phyloP scores from a whole-genome alignment of 129 eudicot species.

The Sambucus nigra region DNA sequence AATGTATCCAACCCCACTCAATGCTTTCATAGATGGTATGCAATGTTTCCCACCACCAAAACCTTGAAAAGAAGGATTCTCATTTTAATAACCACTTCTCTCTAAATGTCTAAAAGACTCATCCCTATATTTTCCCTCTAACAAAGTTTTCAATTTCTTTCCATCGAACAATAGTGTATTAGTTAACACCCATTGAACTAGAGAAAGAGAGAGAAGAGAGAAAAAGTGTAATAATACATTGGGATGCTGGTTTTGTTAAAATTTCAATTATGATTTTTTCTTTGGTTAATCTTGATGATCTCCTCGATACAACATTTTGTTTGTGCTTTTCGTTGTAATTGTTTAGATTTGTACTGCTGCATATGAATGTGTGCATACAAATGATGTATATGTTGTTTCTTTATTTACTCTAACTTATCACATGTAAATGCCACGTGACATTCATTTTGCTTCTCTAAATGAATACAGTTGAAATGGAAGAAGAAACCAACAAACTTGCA shows the following conservation, averaged over 20 bases:
- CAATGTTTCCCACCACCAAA: conserved; percentile 81
- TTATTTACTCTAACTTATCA: too few species aligned
- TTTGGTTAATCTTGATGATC: neutral
- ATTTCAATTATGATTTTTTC: conserved; percentile 10
- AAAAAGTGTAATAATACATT: conserved; percentile 6
- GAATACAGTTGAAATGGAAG: too few species aligned
- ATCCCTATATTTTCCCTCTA: conserved; percentile 2
- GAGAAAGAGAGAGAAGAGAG: neutral
- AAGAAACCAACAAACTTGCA: too few species aligned
- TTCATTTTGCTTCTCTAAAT: too few species aligned
- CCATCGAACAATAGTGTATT: conserved; percentile 9
- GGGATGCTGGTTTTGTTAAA: conserved; percentile 20
- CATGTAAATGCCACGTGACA: too few species aligned
- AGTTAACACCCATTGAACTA: conserved; percentile 10
- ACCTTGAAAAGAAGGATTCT: conserved; percentile 26
- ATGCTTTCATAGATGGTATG: conserved; percentile 88
- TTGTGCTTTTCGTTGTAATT: conserved; percentile 6
- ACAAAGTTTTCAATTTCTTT: conserved; percentile 6
- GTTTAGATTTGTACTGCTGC: conserved; percentile 21
- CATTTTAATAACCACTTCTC: too few species aligned
- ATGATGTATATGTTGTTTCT: conserved; percentile 5
- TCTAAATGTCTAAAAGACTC: too few species aligned
- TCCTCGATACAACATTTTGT: conserved; percentile 1
- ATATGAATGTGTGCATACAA: conserved; percentile 39
- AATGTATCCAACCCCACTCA: conserved; percentile 53